Conservation (phyloP, 768 basidiomycete species). For the Trametes gibbosa region DNA sequence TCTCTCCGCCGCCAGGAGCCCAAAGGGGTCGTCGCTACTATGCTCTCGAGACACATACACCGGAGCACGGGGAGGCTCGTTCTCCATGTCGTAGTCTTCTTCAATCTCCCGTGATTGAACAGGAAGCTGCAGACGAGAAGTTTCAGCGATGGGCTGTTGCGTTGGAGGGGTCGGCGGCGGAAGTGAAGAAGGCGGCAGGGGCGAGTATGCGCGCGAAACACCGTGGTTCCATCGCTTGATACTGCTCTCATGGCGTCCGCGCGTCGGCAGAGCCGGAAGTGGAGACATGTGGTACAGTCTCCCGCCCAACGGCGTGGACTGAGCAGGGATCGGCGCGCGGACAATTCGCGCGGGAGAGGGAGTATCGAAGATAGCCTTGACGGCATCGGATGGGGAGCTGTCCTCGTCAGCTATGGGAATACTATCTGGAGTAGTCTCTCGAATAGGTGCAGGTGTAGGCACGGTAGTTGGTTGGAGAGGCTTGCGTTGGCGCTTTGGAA, state of each 20-base stretch:
- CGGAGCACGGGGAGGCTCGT: not conserved
- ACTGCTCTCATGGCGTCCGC: slow-evolving; percentile 11
- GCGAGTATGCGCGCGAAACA: slow-evolving; percentile 19
- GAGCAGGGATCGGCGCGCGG: slow-evolving; percentile 50
- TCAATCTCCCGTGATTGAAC: slow-evolving; percentile 1
- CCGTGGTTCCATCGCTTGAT: slow-evolving; percentile 7
- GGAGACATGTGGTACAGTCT: slow-evolving; percentile 4
- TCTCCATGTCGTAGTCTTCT: slow-evolving; percentile 9
- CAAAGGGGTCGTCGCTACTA: slow-evolving; percentile 28
- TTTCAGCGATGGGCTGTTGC: not conserved
- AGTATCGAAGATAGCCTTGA: slow-evolving; percentile 30
- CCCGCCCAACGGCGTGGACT: slow-evolving; percentile 17
- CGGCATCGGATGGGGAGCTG: slow-evolving; percentile 7
- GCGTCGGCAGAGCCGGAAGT: not conserved
- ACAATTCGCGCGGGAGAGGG: slow-evolving; percentile 60
- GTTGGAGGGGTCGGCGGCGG: slow-evolving; percentile 12
- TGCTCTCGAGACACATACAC: not conserved
- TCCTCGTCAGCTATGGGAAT: slow-evolving; percentile 8
- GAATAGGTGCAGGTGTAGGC: not conserved
- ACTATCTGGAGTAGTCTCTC: slow-evolving; percentile 3
- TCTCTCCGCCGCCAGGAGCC: slow-evolving; percentile 27
- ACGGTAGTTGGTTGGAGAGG: not conserved
- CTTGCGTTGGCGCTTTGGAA: not conserved
- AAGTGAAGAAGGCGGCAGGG: slow-evolving; percentile 29
- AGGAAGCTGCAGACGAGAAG: not conserved